Percentiles rank a stretch among this genome's conserved stretches.
Conservation (phyloP, 345 rosid species). For the Cardamine resedifolia region DNA sequence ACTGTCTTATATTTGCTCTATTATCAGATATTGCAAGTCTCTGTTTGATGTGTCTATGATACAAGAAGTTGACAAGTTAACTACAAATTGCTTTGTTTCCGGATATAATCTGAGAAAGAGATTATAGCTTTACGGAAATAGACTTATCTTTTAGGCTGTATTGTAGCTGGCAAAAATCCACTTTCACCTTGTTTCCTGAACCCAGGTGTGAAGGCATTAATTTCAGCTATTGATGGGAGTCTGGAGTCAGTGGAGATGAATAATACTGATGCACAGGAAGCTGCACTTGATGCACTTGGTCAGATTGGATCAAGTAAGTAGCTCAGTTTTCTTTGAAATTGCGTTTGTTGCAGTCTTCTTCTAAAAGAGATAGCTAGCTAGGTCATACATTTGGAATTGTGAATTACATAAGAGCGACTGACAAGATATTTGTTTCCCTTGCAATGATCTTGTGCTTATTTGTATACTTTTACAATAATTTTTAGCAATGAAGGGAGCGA, state of each 20-base stretch:
- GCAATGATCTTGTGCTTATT: neutral
- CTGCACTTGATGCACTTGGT: slow-evolving; percentile 86
- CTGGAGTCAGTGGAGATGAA: slow-evolving; percentile 46
- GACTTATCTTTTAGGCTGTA: neutral
- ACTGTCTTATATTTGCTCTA: neutral
- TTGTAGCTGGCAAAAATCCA: neutral
- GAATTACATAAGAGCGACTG: neutral
- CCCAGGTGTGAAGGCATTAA: slow-evolving; percentile 60
- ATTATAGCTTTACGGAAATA: slow-evolving; percentile 1
- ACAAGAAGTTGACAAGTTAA: slow-evolving; percentile 13
- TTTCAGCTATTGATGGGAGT: slow-evolving; percentile 68
- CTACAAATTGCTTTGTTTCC: neutral
- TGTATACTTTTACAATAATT: neutral
- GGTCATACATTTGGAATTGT: neutral
- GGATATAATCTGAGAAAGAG: neutral
- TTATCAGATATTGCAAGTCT: neutral
- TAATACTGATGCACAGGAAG: slow-evolving; percentile 67
- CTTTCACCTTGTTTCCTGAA: slow-evolving; percentile 23
- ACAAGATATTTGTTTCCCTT: slow-evolving; percentile 12
- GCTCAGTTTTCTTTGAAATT: slow-evolving; percentile 4
- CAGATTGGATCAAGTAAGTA: slow-evolving; percentile 84
- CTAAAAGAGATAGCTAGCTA: slow-evolving; percentile 11
- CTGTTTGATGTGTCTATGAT: neutral
- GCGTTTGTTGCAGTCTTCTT: neutral
- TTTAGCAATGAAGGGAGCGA: slow-evolving; percentile 77